These are phyloP conservation scores for Biancaea sappan DNA, from an alignment of 306 rosid genomes.

Conservation along the genomic window DNA sequence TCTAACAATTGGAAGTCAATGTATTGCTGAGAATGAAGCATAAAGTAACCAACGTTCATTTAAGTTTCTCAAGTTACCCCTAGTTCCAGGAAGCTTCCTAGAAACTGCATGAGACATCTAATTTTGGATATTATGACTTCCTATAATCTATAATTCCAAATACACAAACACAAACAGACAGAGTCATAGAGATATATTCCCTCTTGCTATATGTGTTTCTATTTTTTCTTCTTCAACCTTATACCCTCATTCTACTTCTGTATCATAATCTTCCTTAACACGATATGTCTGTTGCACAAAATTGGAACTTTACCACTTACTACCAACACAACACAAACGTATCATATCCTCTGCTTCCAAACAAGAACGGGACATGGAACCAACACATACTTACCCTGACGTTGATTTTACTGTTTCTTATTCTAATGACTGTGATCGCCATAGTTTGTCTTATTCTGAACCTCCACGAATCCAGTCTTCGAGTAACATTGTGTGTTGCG, in stretches of 20 bases:
- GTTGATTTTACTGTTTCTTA: not conserved
- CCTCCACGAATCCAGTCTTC: slow-evolving; percentile 25
- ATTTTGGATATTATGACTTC: not conserved
- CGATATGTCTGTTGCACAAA: not conserved
- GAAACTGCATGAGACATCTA: not conserved
- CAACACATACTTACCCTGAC: too few relatives aligned
- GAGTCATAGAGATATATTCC: not conserved
- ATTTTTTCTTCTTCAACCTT: not conserved
- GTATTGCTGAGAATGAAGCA: not conserved
- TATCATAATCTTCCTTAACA: slow-evolving; percentile 14
- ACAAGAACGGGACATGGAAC: slow-evolving; percentile 6
- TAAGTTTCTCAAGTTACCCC: too few relatives aligned
- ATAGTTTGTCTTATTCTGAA: slow-evolving; percentile 42
- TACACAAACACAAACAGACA: too few relatives aligned
- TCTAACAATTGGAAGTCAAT: not conserved
- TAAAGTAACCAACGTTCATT: too few relatives aligned
- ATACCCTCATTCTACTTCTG: not conserved
- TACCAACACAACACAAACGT: not conserved
- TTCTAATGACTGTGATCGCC: slow-evolving; percentile 14
- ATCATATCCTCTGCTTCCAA: not conserved
- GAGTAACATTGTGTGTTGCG: too few relatives aligned
- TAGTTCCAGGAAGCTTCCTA: slow-evolving; percentile 3
- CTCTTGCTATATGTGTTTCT: not conserved
- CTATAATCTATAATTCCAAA: not conserved
- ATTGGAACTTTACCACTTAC: not conserved